phyloP scores from a whole-genome alignment of 352 stramenopile genomes.

The Globisporangium apiculatum region DNA sequence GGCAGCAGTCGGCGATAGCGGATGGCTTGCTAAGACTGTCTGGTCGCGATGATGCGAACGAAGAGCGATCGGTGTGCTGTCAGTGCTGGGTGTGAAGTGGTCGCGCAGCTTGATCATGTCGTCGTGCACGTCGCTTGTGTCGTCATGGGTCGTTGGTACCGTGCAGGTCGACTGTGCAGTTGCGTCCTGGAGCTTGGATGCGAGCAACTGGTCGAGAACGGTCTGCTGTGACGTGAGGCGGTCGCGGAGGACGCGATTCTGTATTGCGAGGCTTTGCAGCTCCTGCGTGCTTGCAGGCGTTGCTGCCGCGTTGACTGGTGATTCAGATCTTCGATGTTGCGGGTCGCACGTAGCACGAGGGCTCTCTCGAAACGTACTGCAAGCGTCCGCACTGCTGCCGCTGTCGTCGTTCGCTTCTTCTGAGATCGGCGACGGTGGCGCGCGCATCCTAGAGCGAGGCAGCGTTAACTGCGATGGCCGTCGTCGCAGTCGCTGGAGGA shows the following conservation, averaged over 20 bases:
- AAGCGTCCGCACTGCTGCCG: not conserved
- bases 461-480: not conserved
- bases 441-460: not conserved
- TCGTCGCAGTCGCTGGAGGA: slow-evolving; percentile 15
- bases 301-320: not conserved
- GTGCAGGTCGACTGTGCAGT: not conserved
- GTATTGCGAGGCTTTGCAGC: slow-evolving; percentile 15
- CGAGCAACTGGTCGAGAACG: slow-evolving; percentile 24
- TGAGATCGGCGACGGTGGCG: slow-evolving; percentile 2
- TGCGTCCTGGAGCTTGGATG: slow-evolving; percentile 18
- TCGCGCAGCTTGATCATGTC: slow-evolving; percentile 1
- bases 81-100: not conserved
- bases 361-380: too few relatives aligned
- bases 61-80: not conserved
- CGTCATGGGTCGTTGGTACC: too few relatives aligned
- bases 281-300: not conserved
- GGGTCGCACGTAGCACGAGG: too few relatives aligned
- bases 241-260: slow-evolving; percentile 25
- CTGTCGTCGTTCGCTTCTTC: slow-evolving; percentile 8
- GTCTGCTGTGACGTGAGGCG: slow-evolving; percentile 27
- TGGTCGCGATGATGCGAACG: not conserved
- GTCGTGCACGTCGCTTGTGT: not conserved
- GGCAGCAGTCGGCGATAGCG: slow-evolving; percentile 3
- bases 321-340: not conserved
- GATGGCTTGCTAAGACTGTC: not conserved